Evolutionary conservation across 23 red algal species (phyloP), one percentile per base, ranked within the genome.

Genomic region (Gracilaria gracilis): DNA sequence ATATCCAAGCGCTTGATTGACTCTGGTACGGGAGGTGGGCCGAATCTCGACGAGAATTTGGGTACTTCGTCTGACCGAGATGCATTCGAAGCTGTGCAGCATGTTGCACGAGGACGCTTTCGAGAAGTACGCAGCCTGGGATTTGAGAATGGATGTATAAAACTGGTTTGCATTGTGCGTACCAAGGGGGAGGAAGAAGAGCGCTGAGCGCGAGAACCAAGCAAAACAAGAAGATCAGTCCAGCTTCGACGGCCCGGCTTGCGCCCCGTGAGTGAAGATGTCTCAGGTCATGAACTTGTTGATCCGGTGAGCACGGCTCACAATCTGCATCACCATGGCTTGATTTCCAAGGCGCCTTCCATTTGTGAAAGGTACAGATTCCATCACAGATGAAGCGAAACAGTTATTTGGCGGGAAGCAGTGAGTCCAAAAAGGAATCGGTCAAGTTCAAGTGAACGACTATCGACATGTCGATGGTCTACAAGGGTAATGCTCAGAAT

Each of bases 81-180:
- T 14, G 72, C 21, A 49, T 77, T 51, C 28, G 72, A 77, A 50
- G 72, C 38, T 19, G 72, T 20, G 46, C 72, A 51, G 46, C 72
- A 77, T 77, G 72, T 77, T 51, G 72, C 3, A 37, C 72, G 72
- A 50, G 72, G 72, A 31, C 72, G 72, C 20, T 77, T 77, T 28
- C 72, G 72, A 28, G 72, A 31, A 49, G 31, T 25, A 5, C 42
- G 38, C 46, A 25, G 6, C 46, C 21, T 77, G 16, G 27, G 19
- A 20, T 51, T 0, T 77, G 72, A 13, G 23, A 77, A 2, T 46
- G 39, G 34, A 27, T 40, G 24, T 29, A 51, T 31, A 51, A 77
- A 77, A 8, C 40, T 42, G 39, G 21, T n/a, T 46, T 42, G 36
- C 69, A 42, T 74, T 23, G 17, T 31, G n/a, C 59, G n/a, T 64